Evolutionary conservation across 805 yeast genomes (phyloP).

Genomic region (Yamadazyma laniorum): DNA sequence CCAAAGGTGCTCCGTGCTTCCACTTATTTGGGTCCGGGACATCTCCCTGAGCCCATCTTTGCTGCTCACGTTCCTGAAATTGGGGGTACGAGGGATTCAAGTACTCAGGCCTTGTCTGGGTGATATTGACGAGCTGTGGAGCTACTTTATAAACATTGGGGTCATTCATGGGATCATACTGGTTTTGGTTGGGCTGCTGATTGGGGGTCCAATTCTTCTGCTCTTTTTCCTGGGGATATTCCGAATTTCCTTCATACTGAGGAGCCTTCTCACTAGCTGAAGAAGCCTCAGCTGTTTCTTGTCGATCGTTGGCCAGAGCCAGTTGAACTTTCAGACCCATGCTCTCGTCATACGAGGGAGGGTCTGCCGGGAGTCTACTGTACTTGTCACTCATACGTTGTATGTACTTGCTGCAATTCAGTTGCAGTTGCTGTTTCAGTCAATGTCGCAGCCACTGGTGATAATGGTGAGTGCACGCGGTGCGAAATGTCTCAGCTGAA

Average conservation of each 20-base stretch:
- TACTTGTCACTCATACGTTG: not conserved
- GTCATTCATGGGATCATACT: constrained; percentile 21
- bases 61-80: constrained; percentile 29
- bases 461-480: constrained; percentile 1
- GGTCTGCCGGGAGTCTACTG: not conserved
- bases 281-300: no score
- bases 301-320: no score
- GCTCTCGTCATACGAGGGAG: constrained; percentile 15
- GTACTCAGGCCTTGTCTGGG: constrained; percentile 34
- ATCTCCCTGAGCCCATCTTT: constrained; percentile 31
- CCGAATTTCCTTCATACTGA: not conserved
- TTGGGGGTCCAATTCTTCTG: no score
- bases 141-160: constrained; percentile 30
- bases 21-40: constrained; percentile 25
- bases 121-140: constrained; percentile 37
- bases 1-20: constrained; percentile 36
- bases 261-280: no score
- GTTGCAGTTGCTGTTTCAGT: not conserved
- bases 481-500: no score
- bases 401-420: not conserved
- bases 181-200: not conserved
- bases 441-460: constrained; percentile 8
- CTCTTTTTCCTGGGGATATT: constrained; percentile 1
- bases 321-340: not conserved
- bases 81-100: constrained; percentile 38